Base-by-base conservation (phyloP, 2,329 filamentous ascomycete genomes). In the Xylaria multiplex region DNA sequence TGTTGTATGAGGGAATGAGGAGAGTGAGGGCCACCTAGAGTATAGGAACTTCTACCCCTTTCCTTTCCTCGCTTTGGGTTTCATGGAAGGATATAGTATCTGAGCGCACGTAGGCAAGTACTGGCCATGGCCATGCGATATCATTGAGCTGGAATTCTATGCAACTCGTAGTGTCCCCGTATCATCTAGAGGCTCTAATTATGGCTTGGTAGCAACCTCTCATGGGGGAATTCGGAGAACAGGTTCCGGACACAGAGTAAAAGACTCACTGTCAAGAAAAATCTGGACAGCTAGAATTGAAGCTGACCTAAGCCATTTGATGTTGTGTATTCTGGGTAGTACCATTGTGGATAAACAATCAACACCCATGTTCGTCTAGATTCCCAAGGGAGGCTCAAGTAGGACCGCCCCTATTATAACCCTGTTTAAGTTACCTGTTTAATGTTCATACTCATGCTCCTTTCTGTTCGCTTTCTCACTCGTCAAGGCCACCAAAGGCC, bases 391-490 rank as follows among this genome's bases (percentile, higher is more conserved):
- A 35, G n/a, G 7, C 45, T 43, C 22, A 4, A 43, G 16, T 43
- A 19, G 14, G 43, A 16, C 13, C 6, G 54, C 19, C 37, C 16
- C n/a, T 22, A 16, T 7, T 13, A 50, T 22, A 40, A 2, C 4
- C 27, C 14, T 7, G 55, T 32, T 19, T 14, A 14, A 16, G n/a
- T 32, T n/a, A 46, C 45, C 11, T 13, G 40, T 46, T 32, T 40
- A 11, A 27, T 27, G 5, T 5, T 37, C 14, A 35, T 35, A 19
- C 35, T 27, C 24, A 30, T 27, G 9, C 48, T 48, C 7, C 13
- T 59, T 4, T 11, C 19, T 35, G 42, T 22, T 57, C 37, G 32
- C 50, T 14, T 56, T 19, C n/a, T 45, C 59, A 49, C 22, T 16
- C 42, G 48, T 35, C n/a, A 3, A 24, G 16, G n/a, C 32, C 45